These are phyloP conservation scores for Lepidium didymum DNA, from an alignment of 345 rosid species.

Conservation along the genomic window DNA sequence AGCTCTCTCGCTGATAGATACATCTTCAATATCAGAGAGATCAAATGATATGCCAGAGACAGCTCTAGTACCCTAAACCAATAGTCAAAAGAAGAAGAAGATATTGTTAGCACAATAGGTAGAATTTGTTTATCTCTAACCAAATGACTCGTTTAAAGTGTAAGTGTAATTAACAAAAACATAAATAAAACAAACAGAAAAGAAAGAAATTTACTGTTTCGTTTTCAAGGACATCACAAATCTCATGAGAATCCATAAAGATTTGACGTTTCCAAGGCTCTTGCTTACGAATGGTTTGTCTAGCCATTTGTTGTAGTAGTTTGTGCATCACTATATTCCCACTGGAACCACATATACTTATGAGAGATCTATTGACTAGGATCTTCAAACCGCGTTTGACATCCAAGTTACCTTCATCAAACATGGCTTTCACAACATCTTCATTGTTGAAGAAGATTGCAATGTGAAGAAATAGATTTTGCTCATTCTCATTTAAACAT, in stretches of 20 bases:
- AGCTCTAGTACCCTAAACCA: slow-evolving; percentile 1
- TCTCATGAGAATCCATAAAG: slow-evolving; percentile 8
- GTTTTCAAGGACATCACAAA: background rate
- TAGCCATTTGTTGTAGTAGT: slow-evolving; percentile 24
- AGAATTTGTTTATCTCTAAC: background rate
- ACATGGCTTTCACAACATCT: background rate
- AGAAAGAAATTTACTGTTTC: slow-evolving; percentile 15
- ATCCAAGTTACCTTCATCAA: background rate
- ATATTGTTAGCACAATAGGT: background rate
- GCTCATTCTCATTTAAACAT: background rate
- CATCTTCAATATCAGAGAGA: background rate
- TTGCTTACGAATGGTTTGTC: background rate
- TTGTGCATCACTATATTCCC: slow-evolving; percentile 20
- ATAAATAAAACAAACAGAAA: background rate
- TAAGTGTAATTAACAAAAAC: background rate
- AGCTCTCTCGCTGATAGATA: background rate
- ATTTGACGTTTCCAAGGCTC: slow-evolving; percentile 6
- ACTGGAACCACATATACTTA: background rate
- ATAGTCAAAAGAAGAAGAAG: no score
- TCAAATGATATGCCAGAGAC: slow-evolving; percentile 11
- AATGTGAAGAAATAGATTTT: slow-evolving; percentile 26
- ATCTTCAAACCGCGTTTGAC: background rate
- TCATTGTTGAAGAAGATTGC: slow-evolving; percentile 25
- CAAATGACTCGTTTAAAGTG: background rate
- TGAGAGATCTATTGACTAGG: slow-evolving; percentile 8